Evolutionary conservation across 306 rosid genomes (phyloP).

Genomic region (Elaeagnus macrophylla): DNA sequence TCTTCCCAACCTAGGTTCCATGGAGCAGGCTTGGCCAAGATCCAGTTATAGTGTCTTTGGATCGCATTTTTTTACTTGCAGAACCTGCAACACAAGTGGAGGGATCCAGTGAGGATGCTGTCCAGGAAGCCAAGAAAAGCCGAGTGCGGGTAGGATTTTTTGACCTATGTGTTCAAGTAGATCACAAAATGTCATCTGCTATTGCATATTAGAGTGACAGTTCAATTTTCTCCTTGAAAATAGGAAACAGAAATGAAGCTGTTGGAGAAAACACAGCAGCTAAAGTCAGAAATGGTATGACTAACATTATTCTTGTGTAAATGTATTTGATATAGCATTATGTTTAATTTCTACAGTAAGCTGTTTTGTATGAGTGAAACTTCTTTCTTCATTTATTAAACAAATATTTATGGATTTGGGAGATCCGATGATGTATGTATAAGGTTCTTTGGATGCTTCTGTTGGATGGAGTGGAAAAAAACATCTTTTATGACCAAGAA

Average conservation of each 20-base stretch:
- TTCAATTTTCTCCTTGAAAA: slow-evolving; percentile 28
- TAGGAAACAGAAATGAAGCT: slow-evolving; percentile 89
- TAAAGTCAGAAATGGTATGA: slow-evolving; percentile 76
- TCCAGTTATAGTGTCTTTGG: slow-evolving; percentile 84
- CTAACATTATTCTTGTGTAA: slow-evolving; percentile 8
- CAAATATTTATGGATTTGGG: too few species aligned
- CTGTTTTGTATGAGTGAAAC: too few species aligned
- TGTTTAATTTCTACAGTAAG: not conserved
- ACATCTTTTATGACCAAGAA: too few species aligned
- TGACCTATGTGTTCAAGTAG: not conserved
- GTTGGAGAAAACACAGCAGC: slow-evolving; percentile 64
- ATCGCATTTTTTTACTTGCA: slow-evolving; percentile 86
- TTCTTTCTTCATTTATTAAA: too few species aligned
- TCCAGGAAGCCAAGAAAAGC: slow-evolving; percentile 86
- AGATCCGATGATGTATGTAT: too few species aligned
- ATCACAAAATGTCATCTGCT: slow-evolving; percentile 2
- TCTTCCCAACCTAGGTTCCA: slow-evolving; percentile 56
- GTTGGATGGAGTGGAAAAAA: too few species aligned
- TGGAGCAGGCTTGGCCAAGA: slow-evolving; percentile 99
- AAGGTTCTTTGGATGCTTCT: too few species aligned
- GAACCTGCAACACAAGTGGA: slow-evolving; percentile 95
- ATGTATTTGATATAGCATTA: not conserved
- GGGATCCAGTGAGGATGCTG: slow-evolving; percentile 69
- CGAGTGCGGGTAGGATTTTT: slow-evolving; percentile 52
- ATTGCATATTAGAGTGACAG: slow-evolving; percentile 10